These are phyloP conservation scores for Trichoderma gamsii DNA, from an alignment of 495 filamentous ascomycete genomes.

Conservation along the genomic window DNA sequence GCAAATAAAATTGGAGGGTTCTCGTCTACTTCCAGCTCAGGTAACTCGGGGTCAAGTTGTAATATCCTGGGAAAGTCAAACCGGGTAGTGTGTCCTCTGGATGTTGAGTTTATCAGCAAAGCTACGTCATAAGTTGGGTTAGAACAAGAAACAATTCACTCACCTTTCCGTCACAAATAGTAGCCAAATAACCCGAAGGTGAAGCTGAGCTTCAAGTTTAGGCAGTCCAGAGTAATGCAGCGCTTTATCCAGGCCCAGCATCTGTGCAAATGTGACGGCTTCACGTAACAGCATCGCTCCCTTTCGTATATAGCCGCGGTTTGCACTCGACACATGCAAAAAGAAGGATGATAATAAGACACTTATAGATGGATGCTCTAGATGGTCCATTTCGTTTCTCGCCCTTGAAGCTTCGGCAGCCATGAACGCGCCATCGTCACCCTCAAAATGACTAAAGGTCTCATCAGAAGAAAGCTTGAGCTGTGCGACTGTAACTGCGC, in stretches of 20 bases:
- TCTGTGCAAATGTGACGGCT: conserved; percentile 4
- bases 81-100: background rate
- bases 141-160: background rate
- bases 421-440: conserved; percentile 2
- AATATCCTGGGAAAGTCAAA: conserved; percentile 5
- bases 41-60: background rate
- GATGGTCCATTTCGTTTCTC: background rate
- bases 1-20: background rate
- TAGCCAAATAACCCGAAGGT: background rate
- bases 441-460: background rate
- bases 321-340: background rate
- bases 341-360: background rate
- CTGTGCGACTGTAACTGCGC: background rate
- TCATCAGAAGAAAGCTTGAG: background rate
- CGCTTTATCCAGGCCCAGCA: conserved; percentile 4
- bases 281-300: background rate
- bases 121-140: background rate
- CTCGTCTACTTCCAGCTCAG: conserved; percentile 3
- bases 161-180: conserved; percentile 3
- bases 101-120: background rate
- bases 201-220: background rate
- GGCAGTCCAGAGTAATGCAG: background rate
- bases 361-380: background rate
- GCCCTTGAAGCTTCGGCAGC: background rate
- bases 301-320: background rate